These are phyloP conservation scores for Pistacia integerrima DNA, from an alignment of 345 rosid genomes.

Conservation along the genomic window DNA sequence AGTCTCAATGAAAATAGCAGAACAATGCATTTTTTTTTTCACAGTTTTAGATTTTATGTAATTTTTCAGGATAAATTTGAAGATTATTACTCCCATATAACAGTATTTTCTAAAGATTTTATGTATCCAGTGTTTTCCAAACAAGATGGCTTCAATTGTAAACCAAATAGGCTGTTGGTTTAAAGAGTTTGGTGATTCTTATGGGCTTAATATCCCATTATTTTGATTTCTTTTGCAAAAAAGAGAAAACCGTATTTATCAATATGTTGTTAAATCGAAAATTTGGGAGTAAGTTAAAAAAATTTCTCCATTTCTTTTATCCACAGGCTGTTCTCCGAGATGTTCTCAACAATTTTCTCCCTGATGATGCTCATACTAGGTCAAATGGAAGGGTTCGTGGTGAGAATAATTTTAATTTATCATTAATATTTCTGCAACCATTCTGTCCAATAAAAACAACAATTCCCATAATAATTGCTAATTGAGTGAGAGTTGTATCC, in stretches of 20 bases:
- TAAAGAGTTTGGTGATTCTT: not conserved
- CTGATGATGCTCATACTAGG: conserved; percentile 79
- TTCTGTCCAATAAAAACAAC: not conserved
- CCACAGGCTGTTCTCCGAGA: conserved; percentile 83
- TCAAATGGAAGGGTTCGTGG: conserved; percentile 92
- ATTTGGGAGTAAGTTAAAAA: not conserved
- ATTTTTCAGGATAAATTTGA: not conserved
- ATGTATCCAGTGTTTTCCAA: not conserved
- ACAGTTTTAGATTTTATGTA: not conserved
- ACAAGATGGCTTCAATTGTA: not conserved
- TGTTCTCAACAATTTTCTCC: conserved; percentile 67
- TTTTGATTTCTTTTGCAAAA: not conserved
- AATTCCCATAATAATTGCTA: not conserved
- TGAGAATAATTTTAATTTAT: conserved; percentile 33
- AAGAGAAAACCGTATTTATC: not conserved
- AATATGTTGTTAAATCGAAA: not conserved
- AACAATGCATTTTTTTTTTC: not conserved
- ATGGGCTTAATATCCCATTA: not conserved
- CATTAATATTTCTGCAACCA: not conserved
- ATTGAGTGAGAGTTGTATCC: conserved; percentile 10
- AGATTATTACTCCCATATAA: no score
- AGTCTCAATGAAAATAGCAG: not conserved
- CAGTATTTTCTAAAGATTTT: not conserved
- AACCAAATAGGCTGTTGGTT: not conserved
- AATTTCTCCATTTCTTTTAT: conserved; percentile 5